phyloP scores from a whole-genome alignment of 2,329 filamentous ascomycete genomes.

The Fusarium denticulatum region DNA sequence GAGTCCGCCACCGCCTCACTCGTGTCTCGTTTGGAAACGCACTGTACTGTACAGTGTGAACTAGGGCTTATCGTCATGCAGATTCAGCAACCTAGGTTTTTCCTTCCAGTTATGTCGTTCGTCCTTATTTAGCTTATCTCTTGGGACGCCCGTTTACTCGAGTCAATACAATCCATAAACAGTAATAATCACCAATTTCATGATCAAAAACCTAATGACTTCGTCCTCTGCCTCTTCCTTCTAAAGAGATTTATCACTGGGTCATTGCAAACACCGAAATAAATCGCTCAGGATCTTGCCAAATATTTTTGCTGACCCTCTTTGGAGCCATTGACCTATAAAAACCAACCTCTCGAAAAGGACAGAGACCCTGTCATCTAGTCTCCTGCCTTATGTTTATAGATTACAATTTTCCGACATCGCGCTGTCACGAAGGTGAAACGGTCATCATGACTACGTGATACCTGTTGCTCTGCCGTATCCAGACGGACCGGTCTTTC shows the following conservation, averaged over 20 bases:
- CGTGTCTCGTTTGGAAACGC: constrained; percentile 24
- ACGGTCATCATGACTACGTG: constrained; percentile 15
- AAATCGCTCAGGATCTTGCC: constrained; percentile 31
- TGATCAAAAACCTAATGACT: background rate
- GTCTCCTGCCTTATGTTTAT: constrained; percentile 24
- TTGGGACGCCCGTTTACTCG: constrained; percentile 32
- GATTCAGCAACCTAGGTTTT: constrained; percentile 19
- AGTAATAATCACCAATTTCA: background rate
- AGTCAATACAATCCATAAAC: constrained; percentile 20
- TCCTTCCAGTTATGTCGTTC: constrained; percentile 8
- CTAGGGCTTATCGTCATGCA: constrained; percentile 25
- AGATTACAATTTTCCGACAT: constrained; percentile 23
- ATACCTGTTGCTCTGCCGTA: background rate
- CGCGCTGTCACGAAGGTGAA: constrained; percentile 15
- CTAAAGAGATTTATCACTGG: background rate
- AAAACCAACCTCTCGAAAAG: constrained; percentile 10
- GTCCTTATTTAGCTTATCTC: constrained; percentile 34
- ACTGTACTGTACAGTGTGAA: constrained; percentile 36
- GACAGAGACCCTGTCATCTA: constrained; percentile 16
- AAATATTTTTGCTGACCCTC: constrained; percentile 33
- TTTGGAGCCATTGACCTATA: constrained; percentile 40
- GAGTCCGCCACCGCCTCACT: constrained; percentile 42
- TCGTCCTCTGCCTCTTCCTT: background rate
- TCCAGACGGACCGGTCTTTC: background rate
- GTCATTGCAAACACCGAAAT: background rate